Percentiles rank a stretch among this genome's conserved stretches.
phyloP scores from a whole-genome alignment of 768 basidiomycete species.

The Lentinus tigrinus region DNA sequence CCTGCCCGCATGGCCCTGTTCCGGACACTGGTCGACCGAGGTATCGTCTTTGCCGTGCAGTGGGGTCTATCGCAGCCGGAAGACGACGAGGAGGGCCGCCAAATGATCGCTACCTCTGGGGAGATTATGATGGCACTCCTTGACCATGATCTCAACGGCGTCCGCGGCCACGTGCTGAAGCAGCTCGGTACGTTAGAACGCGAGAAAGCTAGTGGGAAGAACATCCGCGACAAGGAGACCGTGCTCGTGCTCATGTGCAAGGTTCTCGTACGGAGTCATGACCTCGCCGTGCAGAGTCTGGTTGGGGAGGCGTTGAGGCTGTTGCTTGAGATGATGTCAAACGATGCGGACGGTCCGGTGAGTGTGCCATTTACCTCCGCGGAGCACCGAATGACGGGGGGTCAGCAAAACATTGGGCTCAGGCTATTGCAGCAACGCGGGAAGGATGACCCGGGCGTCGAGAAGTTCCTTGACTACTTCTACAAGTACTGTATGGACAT shows the following conservation, averaged over 20 bases:
- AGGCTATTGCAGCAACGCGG: conserved; percentile 49
- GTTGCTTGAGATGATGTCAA: conserved; percentile 71
- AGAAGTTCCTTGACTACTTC: conserved; percentile 91
- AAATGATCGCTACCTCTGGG: conserved; percentile 78
- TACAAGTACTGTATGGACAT: conserved; percentile 80
- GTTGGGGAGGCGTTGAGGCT: conserved; percentile 84
- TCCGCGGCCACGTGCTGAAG: conserved; percentile 80
- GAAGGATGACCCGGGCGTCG: conserved; percentile 84
- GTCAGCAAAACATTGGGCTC: conserved; percentile 27
- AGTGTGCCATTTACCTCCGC: conserved; percentile 1
- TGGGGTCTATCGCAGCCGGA: conserved; percentile 83
- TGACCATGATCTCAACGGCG: conserved; percentile 89
- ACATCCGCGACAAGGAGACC: conserved; percentile 68
- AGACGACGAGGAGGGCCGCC: conserved; percentile 43
- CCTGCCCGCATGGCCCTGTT: conserved; percentile 84
- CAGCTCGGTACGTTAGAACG: conserved; percentile 73
- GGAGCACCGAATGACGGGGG: background rate
- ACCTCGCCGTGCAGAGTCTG: conserved; percentile 87
- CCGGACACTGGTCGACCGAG: conserved; percentile 83
- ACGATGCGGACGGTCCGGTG: conserved; percentile 22
- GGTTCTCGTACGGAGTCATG: conserved; percentile 75
- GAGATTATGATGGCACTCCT: conserved; percentile 83
- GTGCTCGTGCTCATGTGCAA: conserved; percentile 73
- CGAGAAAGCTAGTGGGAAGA: conserved; percentile 57
- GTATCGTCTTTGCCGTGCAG: conserved; percentile 86